Conservation (phyloP, 495 filamentous ascomycete genomes). For the Xylaria flabelliformis region DNA sequence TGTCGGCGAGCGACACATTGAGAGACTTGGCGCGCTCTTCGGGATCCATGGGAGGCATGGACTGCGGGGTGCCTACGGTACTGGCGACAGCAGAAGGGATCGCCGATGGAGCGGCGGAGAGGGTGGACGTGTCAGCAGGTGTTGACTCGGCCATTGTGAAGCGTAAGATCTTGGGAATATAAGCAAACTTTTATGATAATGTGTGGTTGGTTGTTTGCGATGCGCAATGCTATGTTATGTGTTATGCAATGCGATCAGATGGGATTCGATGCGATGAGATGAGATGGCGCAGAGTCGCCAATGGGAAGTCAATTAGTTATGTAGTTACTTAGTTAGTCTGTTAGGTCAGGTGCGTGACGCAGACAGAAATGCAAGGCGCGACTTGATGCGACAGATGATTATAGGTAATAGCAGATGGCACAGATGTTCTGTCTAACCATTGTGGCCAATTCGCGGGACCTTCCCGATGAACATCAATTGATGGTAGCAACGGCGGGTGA, state of each 20-base stretch:
- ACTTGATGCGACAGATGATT: background rate
- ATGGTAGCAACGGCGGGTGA: background rate
- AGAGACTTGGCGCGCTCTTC: conserved; percentile 52
- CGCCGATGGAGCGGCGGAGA: conserved; percentile 38
- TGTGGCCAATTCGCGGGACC: conserved; percentile 2
- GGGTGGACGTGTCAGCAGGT: conserved; percentile 33
- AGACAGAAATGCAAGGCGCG: background rate
- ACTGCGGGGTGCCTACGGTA: conserved; percentile 38
- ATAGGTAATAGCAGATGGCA: background rate
- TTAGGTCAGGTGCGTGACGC: background rate
- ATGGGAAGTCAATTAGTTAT: conserved; percentile 12
- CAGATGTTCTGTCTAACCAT: conserved; percentile 1
- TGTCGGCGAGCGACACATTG: conserved; percentile 63
- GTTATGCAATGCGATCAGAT: conserved; percentile 3
- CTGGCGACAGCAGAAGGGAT: conserved; percentile 36
- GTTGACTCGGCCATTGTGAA: conserved; percentile 40
- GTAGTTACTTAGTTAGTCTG: conserved; percentile 13
- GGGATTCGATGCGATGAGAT: background rate
- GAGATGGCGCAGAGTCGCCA: conserved; percentile 9
- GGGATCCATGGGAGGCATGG: conserved; percentile 42
- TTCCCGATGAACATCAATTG: background rate
- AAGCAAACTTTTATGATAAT: background rate
- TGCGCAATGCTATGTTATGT: background rate
- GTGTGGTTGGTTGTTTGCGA: background rate
- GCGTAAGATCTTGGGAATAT: background rate